These are phyloP conservation scores for Diaporthe vaccinii DNA, from an alignment of 2,329 filamentous ascomycete species.

Conservation along the genomic window DNA sequence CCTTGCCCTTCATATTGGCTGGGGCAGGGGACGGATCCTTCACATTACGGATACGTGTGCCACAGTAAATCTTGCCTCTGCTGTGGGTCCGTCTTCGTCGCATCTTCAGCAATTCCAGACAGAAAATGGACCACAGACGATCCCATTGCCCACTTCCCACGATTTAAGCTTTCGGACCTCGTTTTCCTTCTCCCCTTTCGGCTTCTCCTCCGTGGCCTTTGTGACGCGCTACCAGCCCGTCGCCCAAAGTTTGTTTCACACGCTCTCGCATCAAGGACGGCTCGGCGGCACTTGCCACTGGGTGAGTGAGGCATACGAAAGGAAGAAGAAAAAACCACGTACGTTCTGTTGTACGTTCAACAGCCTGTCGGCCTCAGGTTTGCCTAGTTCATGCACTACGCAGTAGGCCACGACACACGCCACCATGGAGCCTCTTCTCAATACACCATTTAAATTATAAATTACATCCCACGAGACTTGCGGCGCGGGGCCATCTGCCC, in stretches of 20 bases:
- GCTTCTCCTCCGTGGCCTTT: conserved; percentile 19
- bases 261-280: not conserved
- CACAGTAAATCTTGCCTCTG: conserved; percentile 28
- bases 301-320: not conserved
- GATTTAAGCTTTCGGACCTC: conserved; percentile 38
- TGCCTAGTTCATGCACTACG: not conserved
- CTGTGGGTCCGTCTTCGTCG: conserved; percentile 20
- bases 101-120: conserved; percentile 31
- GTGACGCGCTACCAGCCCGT: conserved; percentile 29
- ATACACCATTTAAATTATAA: too few species aligned
- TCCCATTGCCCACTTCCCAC: conserved; percentile 14
- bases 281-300: conserved; percentile 19
- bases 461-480: not conserved
- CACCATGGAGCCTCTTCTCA: not conserved
- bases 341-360: not conserved
- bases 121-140: conserved; percentile 22
- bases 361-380: not conserved
- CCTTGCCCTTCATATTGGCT: not conserved
- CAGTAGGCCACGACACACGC: conserved; percentile 1
- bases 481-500: not conserved
- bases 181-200: conserved; percentile 27
- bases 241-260: conserved; percentile 33
- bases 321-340: not conserved
- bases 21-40: conserved; percentile 28
- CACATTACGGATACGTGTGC: conserved; percentile 16